Evolutionary conservation across 192 early-diverging fungal species (phyloP).

Genomic region (Coemansia sp.): DNA sequence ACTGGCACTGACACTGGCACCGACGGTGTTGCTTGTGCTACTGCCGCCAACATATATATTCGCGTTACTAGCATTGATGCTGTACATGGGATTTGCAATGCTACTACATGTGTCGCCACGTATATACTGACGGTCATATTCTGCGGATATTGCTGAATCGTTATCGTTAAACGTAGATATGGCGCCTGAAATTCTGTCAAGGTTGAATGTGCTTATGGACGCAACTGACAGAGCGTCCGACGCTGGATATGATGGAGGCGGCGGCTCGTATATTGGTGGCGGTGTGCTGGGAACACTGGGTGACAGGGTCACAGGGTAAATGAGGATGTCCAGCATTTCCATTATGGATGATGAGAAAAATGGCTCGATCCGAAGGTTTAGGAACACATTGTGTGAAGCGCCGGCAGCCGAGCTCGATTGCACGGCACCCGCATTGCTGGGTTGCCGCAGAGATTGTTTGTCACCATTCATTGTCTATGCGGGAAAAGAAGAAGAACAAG

Average conservation of each 20-base stretch:
- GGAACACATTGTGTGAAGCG: constrained; percentile 37
- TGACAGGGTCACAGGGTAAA: constrained; percentile 30
- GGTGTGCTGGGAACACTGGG: constrained; percentile 51
- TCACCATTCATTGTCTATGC: constrained; percentile 28
- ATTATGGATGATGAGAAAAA: constrained; percentile 50
- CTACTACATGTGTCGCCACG: constrained; percentile 17
- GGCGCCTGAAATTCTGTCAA: constrained; percentile 14
- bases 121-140: constrained; percentile 24
- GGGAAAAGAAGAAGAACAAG: no score
- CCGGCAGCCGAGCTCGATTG: constrained; percentile 27
- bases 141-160: constrained; percentile 11
- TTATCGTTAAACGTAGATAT: constrained; percentile 17
- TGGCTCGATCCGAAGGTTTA: constrained; percentile 49
- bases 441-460: constrained; percentile 37
- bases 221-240: constrained; percentile 22
- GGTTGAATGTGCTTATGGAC: constrained; percentile 33
- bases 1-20: constrained; percentile 2
- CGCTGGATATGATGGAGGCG: constrained; percentile 51
- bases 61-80: constrained; percentile 11
- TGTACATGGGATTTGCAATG: not conserved
- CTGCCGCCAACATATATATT: constrained; percentile 6
- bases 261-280: constrained; percentile 49
- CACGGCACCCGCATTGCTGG: constrained; percentile 18
- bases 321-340: constrained; percentile 43
- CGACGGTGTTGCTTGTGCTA: not conserved